Evolutionary conservation across 2,329 filamentous ascomycete genomes (phyloP).

Genomic region (Laburnicola sp.): DNA sequence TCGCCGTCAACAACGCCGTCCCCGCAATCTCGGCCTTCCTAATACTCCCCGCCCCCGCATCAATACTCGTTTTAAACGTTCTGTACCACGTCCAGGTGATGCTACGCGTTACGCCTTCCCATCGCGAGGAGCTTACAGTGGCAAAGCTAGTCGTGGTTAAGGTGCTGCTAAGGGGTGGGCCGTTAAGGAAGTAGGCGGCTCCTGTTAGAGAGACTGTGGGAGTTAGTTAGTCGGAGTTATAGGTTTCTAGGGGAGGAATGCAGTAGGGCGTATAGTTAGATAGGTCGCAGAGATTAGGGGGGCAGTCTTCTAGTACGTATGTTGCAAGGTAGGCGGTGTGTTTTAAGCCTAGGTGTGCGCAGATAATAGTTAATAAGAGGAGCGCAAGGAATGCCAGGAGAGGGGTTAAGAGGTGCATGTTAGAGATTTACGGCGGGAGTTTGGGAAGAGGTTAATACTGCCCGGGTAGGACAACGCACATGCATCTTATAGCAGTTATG

Average conservation of each 20-base stretch:
- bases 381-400: constrained; percentile 10
- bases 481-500: too few species aligned
- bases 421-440: neutral
- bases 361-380: constrained; percentile 6
- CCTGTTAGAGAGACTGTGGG: constrained; percentile 1
- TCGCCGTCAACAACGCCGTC: constrained; percentile 14
- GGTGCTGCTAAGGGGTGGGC: constrained; percentile 11
- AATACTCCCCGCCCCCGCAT: constrained; percentile 17
- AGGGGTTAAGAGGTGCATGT: constrained; percentile 6
- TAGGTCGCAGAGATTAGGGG: constrained; percentile 18
- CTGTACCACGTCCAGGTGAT: constrained; percentile 17
- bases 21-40: constrained; percentile 2
- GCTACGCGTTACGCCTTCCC: constrained; percentile 18
- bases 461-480: too few species aligned
- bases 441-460: too few species aligned
- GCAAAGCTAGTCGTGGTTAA: constrained; percentile 6
- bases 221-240: neutral
- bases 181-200: constrained; percentile 16
- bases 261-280: constrained; percentile 13
- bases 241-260: constrained; percentile 15
- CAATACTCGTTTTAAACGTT: constrained; percentile 16
- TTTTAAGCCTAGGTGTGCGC: constrained; percentile 19
- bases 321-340: constrained; percentile 22
- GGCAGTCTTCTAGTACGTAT: constrained; percentile 18
- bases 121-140: constrained; percentile 1